Evolutionary conservation across 768 basidiomycete genomes (phyloP).

Genomic region (Xanthoconium stramineum): DNA sequence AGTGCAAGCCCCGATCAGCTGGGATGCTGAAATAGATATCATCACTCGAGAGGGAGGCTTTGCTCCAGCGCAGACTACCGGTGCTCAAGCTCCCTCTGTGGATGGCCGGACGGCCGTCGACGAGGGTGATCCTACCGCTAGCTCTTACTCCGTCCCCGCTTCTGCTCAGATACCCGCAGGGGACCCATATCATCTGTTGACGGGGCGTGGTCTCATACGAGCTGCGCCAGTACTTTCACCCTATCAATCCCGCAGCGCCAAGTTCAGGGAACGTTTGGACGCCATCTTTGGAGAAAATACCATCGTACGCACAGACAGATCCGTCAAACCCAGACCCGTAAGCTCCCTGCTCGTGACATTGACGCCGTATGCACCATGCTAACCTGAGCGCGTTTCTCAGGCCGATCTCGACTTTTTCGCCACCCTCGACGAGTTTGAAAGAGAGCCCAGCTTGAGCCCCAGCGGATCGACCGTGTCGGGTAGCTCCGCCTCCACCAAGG

Average conservation of each 20-base stretch:
- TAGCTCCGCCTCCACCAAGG: constrained; percentile 1
- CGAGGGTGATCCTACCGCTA: not conserved
- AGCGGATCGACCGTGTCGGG: constrained; percentile 4
- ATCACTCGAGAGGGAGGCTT: not conserved
- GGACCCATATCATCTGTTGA: not conserved
- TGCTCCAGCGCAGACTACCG: not conserved
- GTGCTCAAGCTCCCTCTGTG: not conserved
- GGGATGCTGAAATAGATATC: constrained; percentile 13
- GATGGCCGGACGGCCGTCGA: constrained; percentile 2
- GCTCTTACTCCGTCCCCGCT: not conserved
- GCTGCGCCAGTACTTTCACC: constrained; percentile 1
- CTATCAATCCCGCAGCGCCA: constrained; percentile 18
- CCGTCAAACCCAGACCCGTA: constrained; percentile 21
- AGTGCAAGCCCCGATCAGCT: constrained; percentile 16
- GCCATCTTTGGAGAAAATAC: constrained; percentile 18
- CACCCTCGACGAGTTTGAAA: constrained; percentile 3
- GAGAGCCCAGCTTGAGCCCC: not conserved
- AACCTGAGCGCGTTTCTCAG: constrained; percentile 1
- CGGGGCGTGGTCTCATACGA: not conserved
- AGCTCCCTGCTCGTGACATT: not conserved
- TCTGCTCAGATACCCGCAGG: not conserved
- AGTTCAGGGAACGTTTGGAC: constrained; percentile 20
- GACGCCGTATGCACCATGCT: not conserved
- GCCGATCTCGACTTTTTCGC: constrained; percentile 9
- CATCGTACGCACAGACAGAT: constrained; percentile 22